Conservation (phyloP, 371 early-diverging fungal species). For the Capillidium heterosporum region DNA sequence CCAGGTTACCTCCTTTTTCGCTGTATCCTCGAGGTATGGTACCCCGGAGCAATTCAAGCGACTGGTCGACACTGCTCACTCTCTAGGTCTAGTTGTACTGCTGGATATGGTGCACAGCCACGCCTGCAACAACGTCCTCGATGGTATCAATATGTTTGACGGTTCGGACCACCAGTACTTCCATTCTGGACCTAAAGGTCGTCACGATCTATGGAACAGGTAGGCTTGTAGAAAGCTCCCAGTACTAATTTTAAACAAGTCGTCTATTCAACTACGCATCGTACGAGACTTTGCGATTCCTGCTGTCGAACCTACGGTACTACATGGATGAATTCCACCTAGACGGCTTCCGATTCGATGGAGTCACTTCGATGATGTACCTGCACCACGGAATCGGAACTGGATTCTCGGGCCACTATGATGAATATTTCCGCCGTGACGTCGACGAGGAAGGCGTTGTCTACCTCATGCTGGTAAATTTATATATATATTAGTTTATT, state of each 20-base stretch:
- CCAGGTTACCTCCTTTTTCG: constrained; percentile 91
- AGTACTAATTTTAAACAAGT: background rate
- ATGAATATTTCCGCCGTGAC: constrained; percentile 76
- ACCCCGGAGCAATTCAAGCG: constrained; percentile 77
- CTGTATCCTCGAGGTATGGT: constrained; percentile 78
- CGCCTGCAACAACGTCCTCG: constrained; percentile 81
- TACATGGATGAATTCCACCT: constrained; percentile 79
- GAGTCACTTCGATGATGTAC: constrained; percentile 92
- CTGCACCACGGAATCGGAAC: constrained; percentile 85
- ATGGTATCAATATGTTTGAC: constrained; percentile 89
- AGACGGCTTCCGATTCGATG: constrained; percentile 97
- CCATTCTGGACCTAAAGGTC: constrained; percentile 71
- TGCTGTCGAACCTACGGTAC: constrained; percentile 82
- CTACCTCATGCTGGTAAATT: constrained; percentile 47
- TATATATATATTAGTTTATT: constrained; percentile 2
- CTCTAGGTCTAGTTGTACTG: constrained; percentile 70
- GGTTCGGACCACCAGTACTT: constrained; percentile 91
- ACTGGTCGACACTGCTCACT: constrained; percentile 85
- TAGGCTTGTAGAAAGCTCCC: constrained; percentile 1
- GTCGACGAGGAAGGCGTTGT: constrained; percentile 75
- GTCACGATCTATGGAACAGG: constrained; percentile 86
- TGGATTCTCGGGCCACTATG: constrained; percentile 83
- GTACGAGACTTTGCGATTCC: constrained; percentile 78
- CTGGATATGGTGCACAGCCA: constrained; percentile 95
- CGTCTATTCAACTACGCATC: constrained; percentile 85